A percentile compares a stretch with the other conserved stretches of the same genome.
phyloP scores from a whole-genome alignment of 371 early-diverging fungal genomes.

The Mucor sp. region DNA sequence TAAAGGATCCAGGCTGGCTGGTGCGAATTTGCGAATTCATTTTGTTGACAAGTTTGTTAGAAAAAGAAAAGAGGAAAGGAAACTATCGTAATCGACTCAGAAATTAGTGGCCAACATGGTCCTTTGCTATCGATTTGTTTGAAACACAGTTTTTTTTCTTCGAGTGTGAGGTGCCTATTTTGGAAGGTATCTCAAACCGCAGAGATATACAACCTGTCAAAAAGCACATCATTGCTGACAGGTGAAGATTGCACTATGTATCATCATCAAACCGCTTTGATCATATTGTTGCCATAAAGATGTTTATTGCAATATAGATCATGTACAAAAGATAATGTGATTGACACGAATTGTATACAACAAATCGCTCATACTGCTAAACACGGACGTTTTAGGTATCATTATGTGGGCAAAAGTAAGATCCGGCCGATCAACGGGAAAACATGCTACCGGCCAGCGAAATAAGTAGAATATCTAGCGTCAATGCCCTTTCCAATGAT shows the following conservation, averaged over 20 bases:
- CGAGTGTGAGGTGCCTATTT: neutral
- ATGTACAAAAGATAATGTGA: too few species aligned
- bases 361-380: neutral
- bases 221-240: neutral
- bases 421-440: conserved; percentile 12
- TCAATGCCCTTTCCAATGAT: neutral
- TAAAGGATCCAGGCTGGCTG: neutral
- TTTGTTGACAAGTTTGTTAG: neutral
- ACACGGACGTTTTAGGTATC: conserved; percentile 1
- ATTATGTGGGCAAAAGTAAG: conserved; percentile 1
- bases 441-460: conserved; percentile 1
- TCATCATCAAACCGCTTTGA: too few species aligned
- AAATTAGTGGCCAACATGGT: neutral
- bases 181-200: conserved; percentile 3
- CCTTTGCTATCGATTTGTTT: neutral
- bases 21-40: neutral
- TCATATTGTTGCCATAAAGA: too few species aligned
- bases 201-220: neutral
- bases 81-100: neutral
- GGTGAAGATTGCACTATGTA: neutral
- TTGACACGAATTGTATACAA: neutral
- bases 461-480: neutral
- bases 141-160: conserved; percentile 7
- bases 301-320: too few species aligned
- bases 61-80: neutral